Base-by-base conservation (phyloP, 2,329 filamentous ascomycete genomes). In the Parasarocladium wereldwijsianum region DNA sequence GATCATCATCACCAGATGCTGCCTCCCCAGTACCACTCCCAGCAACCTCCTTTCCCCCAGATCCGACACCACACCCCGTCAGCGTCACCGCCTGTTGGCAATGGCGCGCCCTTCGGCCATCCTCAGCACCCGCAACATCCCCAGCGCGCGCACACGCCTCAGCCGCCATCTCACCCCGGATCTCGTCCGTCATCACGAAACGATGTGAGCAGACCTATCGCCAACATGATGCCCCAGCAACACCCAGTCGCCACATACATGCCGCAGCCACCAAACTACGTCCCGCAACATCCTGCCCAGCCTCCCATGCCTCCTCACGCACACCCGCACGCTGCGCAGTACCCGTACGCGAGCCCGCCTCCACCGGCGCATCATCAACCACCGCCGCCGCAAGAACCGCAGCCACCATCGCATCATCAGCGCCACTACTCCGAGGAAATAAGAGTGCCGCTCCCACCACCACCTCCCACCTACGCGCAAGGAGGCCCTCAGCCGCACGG, bases 211-310 rank as follows among this genome's bases (percentile, higher is more conserved):
- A 19, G 28, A 5, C 19, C n/a, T n/a, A n/a, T n/a, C n/a, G n/a
- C n/a, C n/a, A n/a, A n/a, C 46, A 71, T 92, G 41, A 70, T 69
- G 17, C 62, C 72, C 17, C 75, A 75, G 27, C 67, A 66, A 19
- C 52, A 55, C 36, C 45, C 45, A 44, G 81, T 71, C 32, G 93
- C 81, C 51, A 70, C 79, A 4, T 94, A 85, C 48, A 83, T 92
- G 63, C 75, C 81, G 3, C 85, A 90, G 38, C 81, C 81, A 22
- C 72, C 80, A 19, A 83, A 93, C 41, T 93, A 93, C 54, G 83
- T 84, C 43, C 73, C 72, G 31, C 47, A 16, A 10, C 22, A 57
- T 33, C 44, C 58, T 19, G 53, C 51, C 43, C 58, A 50, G 26
- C 46, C 46, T 35, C 47, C 52, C 36, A 35, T 46, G 34, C 43